These are phyloP conservation scores for Suillus lakei DNA, from an alignment of 768 basidiomycete genomes.

Conservation along the genomic window DNA sequence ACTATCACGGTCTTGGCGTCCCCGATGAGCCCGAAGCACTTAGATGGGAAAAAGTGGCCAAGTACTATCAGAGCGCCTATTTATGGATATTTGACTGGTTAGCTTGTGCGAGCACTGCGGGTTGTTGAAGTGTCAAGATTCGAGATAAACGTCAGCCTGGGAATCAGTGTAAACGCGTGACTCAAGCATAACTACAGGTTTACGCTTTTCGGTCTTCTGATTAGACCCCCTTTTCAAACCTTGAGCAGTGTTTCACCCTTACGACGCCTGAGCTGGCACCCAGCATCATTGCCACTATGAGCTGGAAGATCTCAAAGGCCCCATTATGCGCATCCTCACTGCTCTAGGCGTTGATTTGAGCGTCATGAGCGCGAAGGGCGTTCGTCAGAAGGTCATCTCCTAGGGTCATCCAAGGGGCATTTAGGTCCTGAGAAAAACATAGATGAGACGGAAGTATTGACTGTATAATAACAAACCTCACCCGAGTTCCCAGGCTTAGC, in stretches of 20 bases:
- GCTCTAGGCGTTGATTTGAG: slow-evolving; percentile 78
- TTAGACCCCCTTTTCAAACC: neutral
- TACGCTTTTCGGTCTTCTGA: neutral
- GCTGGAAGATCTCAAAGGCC: slow-evolving; percentile 56
- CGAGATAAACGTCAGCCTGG: slow-evolving; percentile 7
- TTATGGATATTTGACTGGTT: neutral
- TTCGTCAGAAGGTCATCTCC: slow-evolving; percentile 81
- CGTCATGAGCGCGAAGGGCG: slow-evolving; percentile 87
- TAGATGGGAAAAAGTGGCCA: slow-evolving; percentile 88
- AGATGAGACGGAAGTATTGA: too few species aligned
- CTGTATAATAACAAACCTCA: too few species aligned
- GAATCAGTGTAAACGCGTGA: neutral
- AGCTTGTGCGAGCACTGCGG: slow-evolving; percentile 1
- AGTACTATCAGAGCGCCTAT: slow-evolving; percentile 83
- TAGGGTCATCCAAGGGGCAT: too few species aligned
- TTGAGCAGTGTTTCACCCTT: neutral
- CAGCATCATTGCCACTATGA: slow-evolving; percentile 41
- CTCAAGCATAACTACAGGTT: neutral
- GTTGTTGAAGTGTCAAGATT: slow-evolving; percentile 5
- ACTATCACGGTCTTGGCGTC: slow-evolving; percentile 88
- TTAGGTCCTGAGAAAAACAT: too few species aligned
- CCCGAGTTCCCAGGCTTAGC: too few species aligned
- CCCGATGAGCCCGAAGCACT: slow-evolving; percentile 63
- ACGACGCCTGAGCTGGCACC: slow-evolving; percentile 6
- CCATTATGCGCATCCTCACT: slow-evolving; percentile 70